Base-by-base conservation (phyloP, 768 basidiomycete genomes). In the Strobilomyces confusus region DNA sequence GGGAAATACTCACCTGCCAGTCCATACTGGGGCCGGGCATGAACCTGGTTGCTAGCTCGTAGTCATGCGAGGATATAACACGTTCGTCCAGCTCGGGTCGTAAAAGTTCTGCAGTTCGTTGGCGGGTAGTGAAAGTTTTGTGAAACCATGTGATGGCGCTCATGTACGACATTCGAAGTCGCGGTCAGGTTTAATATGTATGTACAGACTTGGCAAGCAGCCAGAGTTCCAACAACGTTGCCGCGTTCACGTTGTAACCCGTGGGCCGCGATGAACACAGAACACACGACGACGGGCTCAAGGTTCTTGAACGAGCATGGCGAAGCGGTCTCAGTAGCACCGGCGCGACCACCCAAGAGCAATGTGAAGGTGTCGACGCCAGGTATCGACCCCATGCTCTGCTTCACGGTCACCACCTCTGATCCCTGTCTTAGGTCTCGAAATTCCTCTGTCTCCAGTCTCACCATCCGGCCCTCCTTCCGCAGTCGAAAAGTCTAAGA, bases 401-500 rank as follows among this genome's bases (percentile, higher is more conserved):
- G 19, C 43, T 38, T 51, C 36, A 29, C 22, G 44, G 33, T 48
- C 51, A n/a, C 38, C 34, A 49, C 44, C 46, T 57, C 60, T 68
- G 50, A 71, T 49, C 45, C 22, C 34, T 20, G 37, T 50, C 52
- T 45, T 34, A 65, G 68, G 54, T 25, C 40, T 66, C 58, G 66
- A 63, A 13, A 48, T 58, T 17, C 60, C 71, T 41, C 30, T 47
- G 37, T 63, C 59, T 52, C 58, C 58, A 44, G 49, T 49, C 37
- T 62, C 65, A 23, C 59, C 56, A 29, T 56, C 57, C 48, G n/a
- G 56, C 30, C 57, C 57, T 34, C 56, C 67, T 2, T 64, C 63
- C 17, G 51, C 74, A 32, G 80, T 77, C 38, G 70, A 72, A 30
- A 86, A 77, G 64, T 58, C 77, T 20, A 88, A 78, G 72, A 87